Conservation (phyloP, 768 basidiomycete genomes). For the Amanita pallidorosea region DNA sequence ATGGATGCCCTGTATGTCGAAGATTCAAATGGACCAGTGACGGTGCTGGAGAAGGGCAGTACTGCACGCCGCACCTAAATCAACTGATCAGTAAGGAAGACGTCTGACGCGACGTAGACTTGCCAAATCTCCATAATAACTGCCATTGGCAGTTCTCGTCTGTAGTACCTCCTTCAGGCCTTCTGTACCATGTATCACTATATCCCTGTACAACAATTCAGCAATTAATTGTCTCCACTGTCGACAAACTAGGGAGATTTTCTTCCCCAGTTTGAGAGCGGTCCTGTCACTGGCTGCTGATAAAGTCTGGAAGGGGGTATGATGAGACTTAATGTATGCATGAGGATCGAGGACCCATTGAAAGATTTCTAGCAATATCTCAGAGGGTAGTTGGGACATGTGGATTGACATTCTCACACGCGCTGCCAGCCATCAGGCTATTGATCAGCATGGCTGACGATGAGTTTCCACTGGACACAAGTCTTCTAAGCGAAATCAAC, state of each 20-base stretch:
- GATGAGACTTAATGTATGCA: conserved; percentile 13
- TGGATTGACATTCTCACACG: conserved; percentile 9
- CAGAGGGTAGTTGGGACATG: conserved; percentile 28
- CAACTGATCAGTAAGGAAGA: neutral
- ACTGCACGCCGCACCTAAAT: conserved; percentile 42
- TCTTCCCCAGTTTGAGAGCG: conserved; percentile 23
- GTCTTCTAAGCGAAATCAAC: conserved; percentile 65
- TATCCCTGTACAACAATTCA: conserved; percentile 42
- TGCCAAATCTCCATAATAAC: conserved; percentile 20
- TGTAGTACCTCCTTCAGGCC: conserved; percentile 17
- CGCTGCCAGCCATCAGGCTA: no score
- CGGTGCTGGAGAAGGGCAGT: conserved; percentile 47
- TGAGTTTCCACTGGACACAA: conserved; percentile 40
- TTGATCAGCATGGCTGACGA: neutral
- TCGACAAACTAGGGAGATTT: conserved; percentile 45
- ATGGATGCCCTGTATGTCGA: conserved; percentile 21
- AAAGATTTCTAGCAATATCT: conserved; percentile 46
- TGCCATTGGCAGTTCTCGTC: conserved; percentile 16
- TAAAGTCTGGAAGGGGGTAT: conserved; percentile 35
- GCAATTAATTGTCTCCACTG: conserved; percentile 39
- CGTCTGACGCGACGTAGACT: conserved; percentile 5
- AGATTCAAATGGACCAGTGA: conserved; percentile 21
- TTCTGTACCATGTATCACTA: conserved; percentile 25
- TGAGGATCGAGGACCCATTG: conserved; percentile 27
- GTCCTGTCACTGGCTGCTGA: conserved; percentile 16